Evolutionary conservation across 164 flowering plant species (phyloP).

Genomic region (Aristolochia californica): DNA sequence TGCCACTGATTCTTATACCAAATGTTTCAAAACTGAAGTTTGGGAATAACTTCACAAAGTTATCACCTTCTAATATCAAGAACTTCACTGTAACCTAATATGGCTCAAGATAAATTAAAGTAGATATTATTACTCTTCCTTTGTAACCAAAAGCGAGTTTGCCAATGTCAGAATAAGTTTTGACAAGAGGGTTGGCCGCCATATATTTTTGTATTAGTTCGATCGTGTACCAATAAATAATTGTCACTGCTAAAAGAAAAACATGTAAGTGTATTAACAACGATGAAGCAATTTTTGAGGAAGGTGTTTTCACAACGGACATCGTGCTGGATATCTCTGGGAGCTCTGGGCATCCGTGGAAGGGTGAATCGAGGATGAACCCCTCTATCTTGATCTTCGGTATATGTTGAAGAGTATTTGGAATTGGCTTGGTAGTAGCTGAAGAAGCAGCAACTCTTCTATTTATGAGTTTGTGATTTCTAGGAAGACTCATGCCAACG

Average conservation of each 20-base stretch:
- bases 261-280: no score
- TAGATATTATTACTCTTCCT: slow-evolving; percentile 38
- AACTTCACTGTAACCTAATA: slow-evolving; percentile 60
- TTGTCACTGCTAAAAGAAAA: slow-evolving; percentile 35
- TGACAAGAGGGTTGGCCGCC: slow-evolving; percentile 29
- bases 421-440: no score
- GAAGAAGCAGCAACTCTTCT: no score
- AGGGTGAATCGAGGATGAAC: no score
- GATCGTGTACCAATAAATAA: slow-evolving; percentile 45
- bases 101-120: slow-evolving; percentile 50
- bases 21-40: slow-evolving; percentile 6
- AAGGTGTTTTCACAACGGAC: no score
- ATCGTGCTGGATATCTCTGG: no score
- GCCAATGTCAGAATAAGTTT: slow-evolving; percentile 53
- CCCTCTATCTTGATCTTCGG: no score
- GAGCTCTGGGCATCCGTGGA: no score
- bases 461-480: no score
- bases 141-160: slow-evolving; percentile 58
- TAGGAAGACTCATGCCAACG: no score
- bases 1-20: slow-evolving; percentile 11
- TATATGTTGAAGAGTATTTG: slow-evolving; percentile 61
- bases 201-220: slow-evolving; percentile 44
- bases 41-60: slow-evolving; percentile 52
- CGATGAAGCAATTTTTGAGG: no score
- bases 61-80: slow-evolving; percentile 78